phyloP scores from a whole-genome alignment of 1,284 basidiomycete genomes.

The Moesziomyces sp. region DNA sequence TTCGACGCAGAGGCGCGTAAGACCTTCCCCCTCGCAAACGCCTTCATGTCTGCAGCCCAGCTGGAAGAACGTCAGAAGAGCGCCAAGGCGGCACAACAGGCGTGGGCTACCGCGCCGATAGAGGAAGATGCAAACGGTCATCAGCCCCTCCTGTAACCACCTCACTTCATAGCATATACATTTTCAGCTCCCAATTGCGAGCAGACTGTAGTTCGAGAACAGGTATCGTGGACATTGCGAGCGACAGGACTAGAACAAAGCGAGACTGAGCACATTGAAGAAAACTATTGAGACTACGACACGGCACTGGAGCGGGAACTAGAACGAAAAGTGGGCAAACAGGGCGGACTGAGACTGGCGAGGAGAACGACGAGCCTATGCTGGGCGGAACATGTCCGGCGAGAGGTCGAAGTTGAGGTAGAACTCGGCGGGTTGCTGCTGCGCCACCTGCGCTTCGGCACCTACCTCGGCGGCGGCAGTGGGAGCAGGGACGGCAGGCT shows the following conservation, averaged over 20 bases:
- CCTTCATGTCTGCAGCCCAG: conserved; percentile 66
- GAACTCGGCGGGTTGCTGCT: conserved; percentile 4
- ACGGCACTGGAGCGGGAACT: neutral
- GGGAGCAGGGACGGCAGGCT: neutral
- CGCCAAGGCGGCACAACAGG: conserved; percentile 4
- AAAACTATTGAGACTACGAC: neutral
- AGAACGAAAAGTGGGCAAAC: neutral
- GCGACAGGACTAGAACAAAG: neutral
- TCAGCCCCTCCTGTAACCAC: too few species aligned
- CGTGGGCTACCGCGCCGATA: conserved; percentile 7
- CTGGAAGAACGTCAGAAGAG: conserved; percentile 40
- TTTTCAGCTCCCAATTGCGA: neutral
- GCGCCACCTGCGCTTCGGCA: neutral
- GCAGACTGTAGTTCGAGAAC: too few species aligned
- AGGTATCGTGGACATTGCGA: neutral
- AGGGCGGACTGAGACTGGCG: too few species aligned
- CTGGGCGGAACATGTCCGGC: conserved; percentile 8
- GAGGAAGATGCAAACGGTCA: conserved; percentile 3
- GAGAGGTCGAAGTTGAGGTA: conserved; percentile 28
- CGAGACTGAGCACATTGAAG: neutral
- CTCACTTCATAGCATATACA: neutral
- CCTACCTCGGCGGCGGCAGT: neutral
- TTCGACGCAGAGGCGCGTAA: conserved; percentile 59
- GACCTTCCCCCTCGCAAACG: conserved; percentile 68
- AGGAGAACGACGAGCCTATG: neutral